Percentiles rank a stretch among this genome's conserved stretches.
phyloP scores from a whole-genome alignment of 2,329 filamentous ascomycete species.

The Alternaria solani region DNA sequence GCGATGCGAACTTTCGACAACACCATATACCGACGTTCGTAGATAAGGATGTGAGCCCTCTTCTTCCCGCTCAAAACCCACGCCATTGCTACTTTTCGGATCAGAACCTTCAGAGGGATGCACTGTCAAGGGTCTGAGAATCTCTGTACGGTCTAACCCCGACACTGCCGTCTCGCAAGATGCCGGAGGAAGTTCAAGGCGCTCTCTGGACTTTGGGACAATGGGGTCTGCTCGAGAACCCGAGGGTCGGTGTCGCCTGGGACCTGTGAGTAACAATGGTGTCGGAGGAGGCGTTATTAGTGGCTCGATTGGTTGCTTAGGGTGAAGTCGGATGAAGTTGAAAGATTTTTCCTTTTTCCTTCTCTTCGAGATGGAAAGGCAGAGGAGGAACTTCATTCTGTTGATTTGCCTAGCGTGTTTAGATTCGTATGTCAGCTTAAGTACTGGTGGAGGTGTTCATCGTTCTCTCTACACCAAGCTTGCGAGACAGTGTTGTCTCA shows the following conservation, averaged over 20 bases:
- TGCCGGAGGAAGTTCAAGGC: neutral
- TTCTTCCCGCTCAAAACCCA: neutral
- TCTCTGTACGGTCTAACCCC: neutral
- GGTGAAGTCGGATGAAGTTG: neutral
- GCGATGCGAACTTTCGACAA: neutral
- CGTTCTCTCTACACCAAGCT: neutral
- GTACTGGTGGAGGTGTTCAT: neutral
- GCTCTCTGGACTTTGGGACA: neutral
- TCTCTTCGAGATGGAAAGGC: neutral
- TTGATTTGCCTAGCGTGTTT: neutral
- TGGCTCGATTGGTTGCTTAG: neutral
- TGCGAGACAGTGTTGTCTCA: constrained; percentile 1
- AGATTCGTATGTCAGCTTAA: neutral
- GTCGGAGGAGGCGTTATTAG: neutral
- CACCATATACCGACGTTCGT: neutral
- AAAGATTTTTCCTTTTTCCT: neutral
- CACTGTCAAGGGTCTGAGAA: neutral
- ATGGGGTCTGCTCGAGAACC: accelerated
- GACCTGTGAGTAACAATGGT: neutral
- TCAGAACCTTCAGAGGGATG: neutral
- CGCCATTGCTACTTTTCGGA: neutral
- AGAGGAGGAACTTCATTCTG: neutral
- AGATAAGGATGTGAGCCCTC: neutral
- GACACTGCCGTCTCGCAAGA: neutral
- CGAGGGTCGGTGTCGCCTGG: neutral